Base-by-base conservation (phyloP, 1,139 yeast genomes). In the Debaryomyces udenii region DNA sequence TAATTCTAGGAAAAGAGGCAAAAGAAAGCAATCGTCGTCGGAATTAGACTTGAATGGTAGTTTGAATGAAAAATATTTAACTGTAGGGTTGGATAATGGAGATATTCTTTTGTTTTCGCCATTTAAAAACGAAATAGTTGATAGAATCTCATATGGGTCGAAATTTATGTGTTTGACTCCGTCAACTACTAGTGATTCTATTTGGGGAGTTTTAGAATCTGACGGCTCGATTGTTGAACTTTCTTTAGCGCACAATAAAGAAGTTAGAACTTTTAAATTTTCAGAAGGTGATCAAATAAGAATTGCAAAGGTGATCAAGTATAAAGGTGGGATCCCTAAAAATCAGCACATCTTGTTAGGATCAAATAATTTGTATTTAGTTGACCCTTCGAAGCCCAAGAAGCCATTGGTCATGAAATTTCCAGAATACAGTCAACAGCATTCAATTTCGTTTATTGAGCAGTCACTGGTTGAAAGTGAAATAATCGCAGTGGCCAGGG, bases 71-170 rank as follows among this genome's bases (percentile, higher is more conserved):
- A 24, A 13, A 35, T 27, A 23, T 6, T 46, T 34, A 17, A 69
- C 65, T 1, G 74, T 74, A 28, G 57, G 66, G 9, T 56, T 71
- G 18, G 57, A 57, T 13, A 58, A 62, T 24, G 74, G 75, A 3
- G 73, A 67, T 36, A 55, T 76, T 16, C 55, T 69, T 38, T 54
- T 74, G 6, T 66, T 70, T 39, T 68, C 79, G 2, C 80, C 80
- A 1, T 52, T 56, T 27, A 59, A 62, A 18, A 67, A 66, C 40
- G 67, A 62, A 22, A 51, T 66, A 9, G 53, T 66, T 20, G 60
- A 59, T 43, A 66, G 70, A 47, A 63, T 73, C 38, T 35, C 56
- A 22, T 49, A 48, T 34, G 58, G 62, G 0, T 56, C 58, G 5
- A 58, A 53, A 1, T 45, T 64, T 3, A 46, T 57, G 6, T 49